phyloP scores from a whole-genome alignment of 2,329 filamentous ascomycete genomes.

The Colletotrichum tamarilloi region DNA sequence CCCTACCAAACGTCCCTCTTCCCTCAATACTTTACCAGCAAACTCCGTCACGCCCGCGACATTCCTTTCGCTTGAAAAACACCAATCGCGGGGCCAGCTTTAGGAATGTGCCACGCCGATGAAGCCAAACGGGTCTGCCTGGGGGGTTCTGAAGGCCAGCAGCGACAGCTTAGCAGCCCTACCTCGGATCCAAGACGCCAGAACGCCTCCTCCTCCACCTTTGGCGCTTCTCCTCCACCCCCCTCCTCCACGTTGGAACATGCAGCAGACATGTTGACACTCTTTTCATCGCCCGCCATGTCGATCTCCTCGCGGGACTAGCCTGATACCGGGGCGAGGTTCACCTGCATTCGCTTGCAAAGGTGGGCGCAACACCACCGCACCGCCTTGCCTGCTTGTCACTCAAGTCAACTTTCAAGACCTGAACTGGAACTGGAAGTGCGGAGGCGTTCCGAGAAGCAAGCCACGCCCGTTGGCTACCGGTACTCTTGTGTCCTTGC shows the following conservation, averaged over 20 bases:
- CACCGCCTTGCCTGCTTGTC: neutral
- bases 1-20: neutral
- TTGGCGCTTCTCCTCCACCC: neutral
- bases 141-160: neutral
- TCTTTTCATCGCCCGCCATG: constrained; percentile 4
- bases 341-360: constrained; percentile 7
- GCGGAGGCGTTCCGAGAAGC: constrained; percentile 1
- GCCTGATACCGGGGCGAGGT: constrained; percentile 11
- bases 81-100: constrained; percentile 24
- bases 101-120: constrained; percentile 23
- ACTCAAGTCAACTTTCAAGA: neutral
- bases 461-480: neutral
- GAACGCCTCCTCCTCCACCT: neutral
- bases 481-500: too few species aligned
- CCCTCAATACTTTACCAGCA: neutral
- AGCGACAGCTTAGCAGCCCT: constrained; percentile 13
- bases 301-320: constrained; percentile 16
- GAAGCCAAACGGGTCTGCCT: constrained; percentile 12
- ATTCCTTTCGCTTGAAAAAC: constrained; percentile 9
- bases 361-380: neutral
- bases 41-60: neutral
- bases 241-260: neutral
- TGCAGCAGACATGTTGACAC: neutral
- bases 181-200: neutral
- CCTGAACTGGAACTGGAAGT: neutral